Evolutionary conservation across 2,329 filamentous ascomycete genomes (phyloP), one percentile per base, ranked within the genome.

Genomic region (Microsporum ferrugineum): DNA sequence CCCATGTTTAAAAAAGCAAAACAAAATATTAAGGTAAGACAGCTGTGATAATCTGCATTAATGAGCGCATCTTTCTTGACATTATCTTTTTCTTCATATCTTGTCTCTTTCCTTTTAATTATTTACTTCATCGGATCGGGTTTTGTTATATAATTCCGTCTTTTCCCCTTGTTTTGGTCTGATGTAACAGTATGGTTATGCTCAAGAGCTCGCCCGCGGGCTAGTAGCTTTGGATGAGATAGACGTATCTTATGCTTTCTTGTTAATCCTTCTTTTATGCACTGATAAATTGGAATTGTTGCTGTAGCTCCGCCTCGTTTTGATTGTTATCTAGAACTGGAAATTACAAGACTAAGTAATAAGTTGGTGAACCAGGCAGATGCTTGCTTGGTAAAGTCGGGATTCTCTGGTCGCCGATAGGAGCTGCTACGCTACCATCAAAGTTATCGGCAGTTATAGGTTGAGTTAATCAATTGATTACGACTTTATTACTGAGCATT

Each of bases 21-120:
- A 43, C 14, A n/a, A n/a, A 43, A 43, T 5, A 43, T 5, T 53
- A 29, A 27, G 51, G n/a, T 36, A 55, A 36, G 33, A 5, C 51
- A 17, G 33, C 51, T n/a, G 33, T 55, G 31, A 8, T 55, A 55
- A 36, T 34, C 23, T 55, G 51, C 51, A 55, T 55, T 55, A 17
- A 55, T 55, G 51, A 55, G 51, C 51, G 51, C 36, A 58, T 45
- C 27, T 58, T 41, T 17, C 31, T 56, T 45, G 39, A 43, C 23
- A 29, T 58, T 5, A 4, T 17, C 17, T 12, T 31, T 51, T 34
- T 3, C 23, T n/a, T 14, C 33, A 17, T 45, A 6, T 41, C 29
- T 8, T 36, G 23, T 2, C 14, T 14, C 14, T 59, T 33, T 59
- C 29, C 7, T 58, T 27, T 12, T 36, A 57, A 23, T 23, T 36